phyloP scores from a whole-genome alignment of 2,329 filamentous ascomycete genomes.

The Domatiomyces catenatus region DNA sequence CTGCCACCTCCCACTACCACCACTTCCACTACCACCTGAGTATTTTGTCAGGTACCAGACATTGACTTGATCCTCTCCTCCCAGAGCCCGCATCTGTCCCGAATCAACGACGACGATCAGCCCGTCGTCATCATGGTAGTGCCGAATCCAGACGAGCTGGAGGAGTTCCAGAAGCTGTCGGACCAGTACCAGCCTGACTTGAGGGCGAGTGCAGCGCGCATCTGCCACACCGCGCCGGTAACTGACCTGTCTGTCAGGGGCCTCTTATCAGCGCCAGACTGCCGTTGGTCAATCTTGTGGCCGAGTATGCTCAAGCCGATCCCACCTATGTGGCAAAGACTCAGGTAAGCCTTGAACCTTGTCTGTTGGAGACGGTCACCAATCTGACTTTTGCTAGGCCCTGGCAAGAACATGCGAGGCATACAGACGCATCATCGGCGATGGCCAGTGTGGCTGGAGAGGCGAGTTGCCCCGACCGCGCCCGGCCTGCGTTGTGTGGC shows the following conservation, averaged over 20 bases:
- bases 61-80: not conserved
- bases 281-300: conserved; percentile 55
- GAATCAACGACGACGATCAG: not conserved
- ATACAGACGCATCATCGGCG: conserved; percentile 75
- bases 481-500: conserved; percentile 3
- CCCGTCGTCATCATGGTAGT: conserved; percentile 23
- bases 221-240: conserved; percentile 9
- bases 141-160: conserved; percentile 38
- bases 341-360: conserved; percentile 37
- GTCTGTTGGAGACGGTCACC: conserved; percentile 3
- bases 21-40: conserved; percentile 19
- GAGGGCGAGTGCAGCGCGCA: conserved; percentile 9
- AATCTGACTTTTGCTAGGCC: conserved; percentile 36
- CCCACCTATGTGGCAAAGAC: conserved; percentile 76
- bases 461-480: conserved; percentile 37
- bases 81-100: not conserved
- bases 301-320: conserved; percentile 81
- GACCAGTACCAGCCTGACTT: conserved; percentile 44
- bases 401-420: conserved; percentile 72
- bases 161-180: conserved; percentile 46
- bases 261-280: conserved; percentile 67
- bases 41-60: not conserved
- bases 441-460: conserved; percentile 96
- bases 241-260: conserved; percentile 40
- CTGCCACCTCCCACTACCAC: conserved; percentile 20